Conservation (phyloP, 768 basidiomycete genomes). For the Tricholoma furcatifolium region DNA sequence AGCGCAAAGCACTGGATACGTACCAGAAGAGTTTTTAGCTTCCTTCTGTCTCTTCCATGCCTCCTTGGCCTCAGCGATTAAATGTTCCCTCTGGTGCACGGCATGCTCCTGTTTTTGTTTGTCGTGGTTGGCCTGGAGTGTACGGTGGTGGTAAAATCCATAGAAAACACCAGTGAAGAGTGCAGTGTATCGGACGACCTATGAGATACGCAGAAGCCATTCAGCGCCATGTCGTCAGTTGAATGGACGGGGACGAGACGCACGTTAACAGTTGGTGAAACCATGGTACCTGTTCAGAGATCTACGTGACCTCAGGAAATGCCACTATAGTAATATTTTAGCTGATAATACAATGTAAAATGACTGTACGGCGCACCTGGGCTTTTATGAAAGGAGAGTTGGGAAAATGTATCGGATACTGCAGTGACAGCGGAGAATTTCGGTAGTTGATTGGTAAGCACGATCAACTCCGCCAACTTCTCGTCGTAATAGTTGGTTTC, state of each 20-base stretch:
- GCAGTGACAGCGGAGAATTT: constrained; percentile 38
- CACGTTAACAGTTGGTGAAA: constrained; percentile 76
- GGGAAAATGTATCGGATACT: constrained; percentile 24
- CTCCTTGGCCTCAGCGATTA: constrained; percentile 85
- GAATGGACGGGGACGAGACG: constrained; percentile 23
- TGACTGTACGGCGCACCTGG: constrained; percentile 27
- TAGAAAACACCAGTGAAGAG: constrained; percentile 85
- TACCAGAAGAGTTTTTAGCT: constrained; percentile 53
- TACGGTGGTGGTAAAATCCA: constrained; percentile 89
- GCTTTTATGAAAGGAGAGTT: constrained; percentile 31
- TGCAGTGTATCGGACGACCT: constrained; percentile 96
- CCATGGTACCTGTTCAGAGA: constrained; percentile 47
- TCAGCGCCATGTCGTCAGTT: neutral
- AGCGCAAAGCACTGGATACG: constrained; percentile 25
- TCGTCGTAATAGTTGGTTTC: no score
- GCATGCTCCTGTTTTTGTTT: constrained; percentile 73
- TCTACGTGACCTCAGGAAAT: constrained; percentile 22
- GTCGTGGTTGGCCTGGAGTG: constrained; percentile 82
- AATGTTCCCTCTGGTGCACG: constrained; percentile 66
- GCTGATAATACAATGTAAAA: neutral
- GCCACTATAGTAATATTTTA: neutral
- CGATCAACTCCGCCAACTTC: neutral
- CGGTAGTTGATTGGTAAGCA: constrained; percentile 42
- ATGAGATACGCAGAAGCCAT: constrained; percentile 6
- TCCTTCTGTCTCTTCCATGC: constrained; percentile 84